phyloP scores from a whole-genome alignment of 306 rosid species.

The Adenanthera pavonina region DNA sequence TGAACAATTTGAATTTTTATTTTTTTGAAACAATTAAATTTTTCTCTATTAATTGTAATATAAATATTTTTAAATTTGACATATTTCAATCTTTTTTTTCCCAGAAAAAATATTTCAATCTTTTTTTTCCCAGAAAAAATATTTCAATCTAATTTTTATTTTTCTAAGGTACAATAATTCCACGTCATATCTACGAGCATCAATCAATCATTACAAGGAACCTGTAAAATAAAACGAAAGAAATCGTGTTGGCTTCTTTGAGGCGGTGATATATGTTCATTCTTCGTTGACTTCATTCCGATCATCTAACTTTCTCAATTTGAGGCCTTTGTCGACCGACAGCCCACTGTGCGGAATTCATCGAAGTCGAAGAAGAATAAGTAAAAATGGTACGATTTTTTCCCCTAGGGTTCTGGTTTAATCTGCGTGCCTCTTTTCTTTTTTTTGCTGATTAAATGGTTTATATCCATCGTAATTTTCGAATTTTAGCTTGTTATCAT shows the following conservation, averaged over 20 bases:
- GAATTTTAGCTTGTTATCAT: not conserved
- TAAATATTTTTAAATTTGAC: too few relatives aligned
- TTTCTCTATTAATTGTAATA: too few relatives aligned
- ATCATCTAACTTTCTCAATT: slow-evolving; percentile 14
- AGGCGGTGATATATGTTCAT: not conserved
- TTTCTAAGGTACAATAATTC: too few relatives aligned
- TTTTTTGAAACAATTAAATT: too few relatives aligned
- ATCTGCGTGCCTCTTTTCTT: not conserved
- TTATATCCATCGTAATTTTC: not conserved
- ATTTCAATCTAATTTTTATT: too few relatives aligned
- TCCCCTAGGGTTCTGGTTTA: slow-evolving; percentile 11
- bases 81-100: too few relatives aligned
- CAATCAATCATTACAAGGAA: not conserved
- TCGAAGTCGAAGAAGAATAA: not conserved
- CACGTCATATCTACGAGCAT: too few relatives aligned
- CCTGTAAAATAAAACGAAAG: not conserved
- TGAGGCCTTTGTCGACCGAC: not conserved
- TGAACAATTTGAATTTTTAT: too few relatives aligned
- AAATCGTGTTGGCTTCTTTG: not conserved
- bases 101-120: too few relatives aligned
- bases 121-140: too few relatives aligned
- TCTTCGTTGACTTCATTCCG: not conserved
- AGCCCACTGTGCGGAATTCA: not conserved
- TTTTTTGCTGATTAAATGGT: not conserved
- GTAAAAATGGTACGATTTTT: slow-evolving; percentile 3